Evolutionary conservation across 2,329 filamentous ascomycete genomes (phyloP).

Genomic region (Sporothrix luriei): DNA sequence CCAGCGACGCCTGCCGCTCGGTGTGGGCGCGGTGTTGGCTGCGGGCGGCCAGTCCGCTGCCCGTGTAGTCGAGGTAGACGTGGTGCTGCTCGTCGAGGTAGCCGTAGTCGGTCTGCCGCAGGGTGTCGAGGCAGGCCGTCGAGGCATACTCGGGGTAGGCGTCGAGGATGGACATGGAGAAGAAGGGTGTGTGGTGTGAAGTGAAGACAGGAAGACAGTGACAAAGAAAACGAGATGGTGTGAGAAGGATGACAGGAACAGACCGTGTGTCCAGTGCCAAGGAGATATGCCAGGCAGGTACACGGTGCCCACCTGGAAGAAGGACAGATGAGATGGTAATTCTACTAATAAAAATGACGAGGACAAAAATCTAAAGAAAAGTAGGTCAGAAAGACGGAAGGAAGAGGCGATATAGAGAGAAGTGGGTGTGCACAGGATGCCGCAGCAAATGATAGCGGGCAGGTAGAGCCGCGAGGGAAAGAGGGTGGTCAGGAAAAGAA

Average conservation of each 20-base stretch:
- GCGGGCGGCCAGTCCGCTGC: conserved; percentile 44
- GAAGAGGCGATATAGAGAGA: not conserved
- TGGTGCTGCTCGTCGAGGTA: conserved; percentile 46
- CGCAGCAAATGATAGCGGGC: not conserved
- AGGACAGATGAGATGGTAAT: not conserved
- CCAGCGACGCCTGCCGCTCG: conserved; percentile 39
- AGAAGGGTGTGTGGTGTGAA: not conserved
- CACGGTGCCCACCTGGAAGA: not conserved
- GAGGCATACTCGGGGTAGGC: conserved; percentile 44
- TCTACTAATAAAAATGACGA: not conserved
- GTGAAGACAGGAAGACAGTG: not conserved
- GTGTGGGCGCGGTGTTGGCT: conserved; percentile 43
- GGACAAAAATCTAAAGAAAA: not conserved
- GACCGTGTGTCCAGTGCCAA: no score
- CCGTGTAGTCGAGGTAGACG: conserved; percentile 49
- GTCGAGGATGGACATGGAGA: conserved; percentile 34
- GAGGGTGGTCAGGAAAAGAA: not conserved
- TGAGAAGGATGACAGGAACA: not conserved
- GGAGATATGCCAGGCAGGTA: no score
- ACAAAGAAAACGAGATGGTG: not conserved
- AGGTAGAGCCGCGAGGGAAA: not conserved
- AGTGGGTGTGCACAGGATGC: no score
- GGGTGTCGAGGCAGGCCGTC: conserved; percentile 42
- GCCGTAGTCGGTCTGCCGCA: conserved; percentile 44
- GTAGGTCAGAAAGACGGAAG: not conserved